Conservation (phyloP, 495 filamentous ascomycete species). For the Neurospora africana region DNA sequence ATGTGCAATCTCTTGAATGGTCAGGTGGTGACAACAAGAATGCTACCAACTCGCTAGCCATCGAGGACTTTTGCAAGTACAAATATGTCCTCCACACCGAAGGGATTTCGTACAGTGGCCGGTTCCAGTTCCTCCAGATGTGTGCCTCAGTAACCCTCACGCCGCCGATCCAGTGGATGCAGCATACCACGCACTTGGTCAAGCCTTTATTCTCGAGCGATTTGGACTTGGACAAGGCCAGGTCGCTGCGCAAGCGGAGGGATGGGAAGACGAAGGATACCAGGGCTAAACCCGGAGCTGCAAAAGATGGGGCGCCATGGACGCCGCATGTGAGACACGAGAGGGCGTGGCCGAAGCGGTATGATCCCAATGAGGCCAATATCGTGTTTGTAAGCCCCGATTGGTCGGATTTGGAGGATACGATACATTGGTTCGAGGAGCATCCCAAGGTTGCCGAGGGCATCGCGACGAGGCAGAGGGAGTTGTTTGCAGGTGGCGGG, state of each 20-base stretch:
- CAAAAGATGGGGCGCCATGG: slow-evolving; percentile 6
- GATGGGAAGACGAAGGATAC: neutral
- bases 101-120: slow-evolving; percentile 48
- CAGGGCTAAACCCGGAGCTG: neutral
- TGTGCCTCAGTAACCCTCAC: slow-evolving; percentile 38
- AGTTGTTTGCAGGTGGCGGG: slow-evolving; percentile 31
- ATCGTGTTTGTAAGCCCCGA: slow-evolving; percentile 42
- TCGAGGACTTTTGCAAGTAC: slow-evolving; percentile 42
- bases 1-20: slow-evolving; percentile 39
- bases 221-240: slow-evolving; percentile 7
- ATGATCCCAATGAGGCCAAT: slow-evolving; percentile 34
- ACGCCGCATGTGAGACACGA: slow-evolving; percentile 10
- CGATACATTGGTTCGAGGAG: slow-evolving; percentile 31
- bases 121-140: slow-evolving; percentile 43
- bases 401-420: slow-evolving; percentile 40
- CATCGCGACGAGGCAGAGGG: slow-evolving; percentile 39
- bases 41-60: slow-evolving; percentile 34
- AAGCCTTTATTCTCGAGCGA: slow-evolving; percentile 29
- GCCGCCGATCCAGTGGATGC: slow-evolving; percentile 38
- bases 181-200: slow-evolving; percentile 41
- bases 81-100: slow-evolving; percentile 51
- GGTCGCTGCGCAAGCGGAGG: neutral
- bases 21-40: slow-evolving; percentile 16
- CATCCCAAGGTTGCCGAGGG: slow-evolving; percentile 33
- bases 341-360: slow-evolving; percentile 27